Evolutionary conservation across 2,329 filamentous ascomycete genomes (phyloP).

Genomic region (Clonostachys chloroleuca): DNA sequence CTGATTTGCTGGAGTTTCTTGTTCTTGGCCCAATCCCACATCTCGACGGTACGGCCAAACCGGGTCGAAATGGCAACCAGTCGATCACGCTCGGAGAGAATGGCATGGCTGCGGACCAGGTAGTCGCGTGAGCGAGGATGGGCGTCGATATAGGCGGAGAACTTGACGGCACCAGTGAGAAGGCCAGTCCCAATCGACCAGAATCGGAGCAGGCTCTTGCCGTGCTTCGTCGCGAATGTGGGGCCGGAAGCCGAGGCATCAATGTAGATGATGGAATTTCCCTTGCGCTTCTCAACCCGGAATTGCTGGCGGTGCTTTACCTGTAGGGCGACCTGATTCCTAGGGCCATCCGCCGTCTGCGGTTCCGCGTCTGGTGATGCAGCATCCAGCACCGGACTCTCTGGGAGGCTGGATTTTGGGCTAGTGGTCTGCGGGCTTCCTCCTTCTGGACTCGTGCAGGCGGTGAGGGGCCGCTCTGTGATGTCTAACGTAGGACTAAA

Average conservation of each 20-base stretch:
- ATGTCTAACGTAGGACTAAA: neutral
- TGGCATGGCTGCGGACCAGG: constrained; percentile 34
- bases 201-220: constrained; percentile 79
- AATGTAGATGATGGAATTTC: constrained; percentile 23
- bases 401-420: too few species aligned
- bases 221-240: constrained; percentile 27
- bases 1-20: constrained; percentile 31
- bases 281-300: constrained; percentile 14
- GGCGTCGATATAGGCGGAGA: constrained; percentile 30
- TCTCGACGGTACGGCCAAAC: constrained; percentile 30
- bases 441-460: neutral
- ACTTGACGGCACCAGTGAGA: constrained; percentile 46
- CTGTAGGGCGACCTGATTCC: constrained; percentile 3
- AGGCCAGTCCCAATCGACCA: constrained; percentile 83
- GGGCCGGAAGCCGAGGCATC: constrained; percentile 25
- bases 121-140: constrained; percentile 31
- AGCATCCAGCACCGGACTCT: too few species aligned
- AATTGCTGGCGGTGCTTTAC: constrained; percentile 13
- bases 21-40: constrained; percentile 31
- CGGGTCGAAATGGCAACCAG: constrained; percentile 29
- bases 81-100: constrained; percentile 30
- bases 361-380: too few species aligned
- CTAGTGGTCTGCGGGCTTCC: neutral
- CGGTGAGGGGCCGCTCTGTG: neutral
- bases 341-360: neutral